Evolutionary conservation across 73 alveolate genomes (phyloP).

Genomic region (Breviolum minutum): DNA sequence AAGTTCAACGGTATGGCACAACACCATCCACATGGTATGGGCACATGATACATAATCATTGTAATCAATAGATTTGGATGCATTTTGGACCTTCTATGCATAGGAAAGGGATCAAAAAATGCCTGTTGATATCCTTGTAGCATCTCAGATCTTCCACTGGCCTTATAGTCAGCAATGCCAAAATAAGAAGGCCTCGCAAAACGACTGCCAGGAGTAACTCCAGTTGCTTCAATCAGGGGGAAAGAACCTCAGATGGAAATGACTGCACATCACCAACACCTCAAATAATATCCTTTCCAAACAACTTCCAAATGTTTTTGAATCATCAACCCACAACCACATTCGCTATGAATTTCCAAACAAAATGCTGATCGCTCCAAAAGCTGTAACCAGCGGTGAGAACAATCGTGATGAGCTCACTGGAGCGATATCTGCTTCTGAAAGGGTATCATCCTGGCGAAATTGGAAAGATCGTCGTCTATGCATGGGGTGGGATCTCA

Average conservation of each 20-base stretch:
- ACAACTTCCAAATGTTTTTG: background rate
- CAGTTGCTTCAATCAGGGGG: slow-evolving; percentile 50
- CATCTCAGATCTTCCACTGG: background rate
- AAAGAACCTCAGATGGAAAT: slow-evolving; percentile 24
- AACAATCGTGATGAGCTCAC: background rate
- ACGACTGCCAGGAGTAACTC: slow-evolving; percentile 81
- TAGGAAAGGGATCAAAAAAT: no score
- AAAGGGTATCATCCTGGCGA: slow-evolving; percentile 2
- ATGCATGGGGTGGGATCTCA: no score
- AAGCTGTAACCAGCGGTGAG: slow-evolving; percentile 40
- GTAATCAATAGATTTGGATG: no score
- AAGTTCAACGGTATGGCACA: no score
- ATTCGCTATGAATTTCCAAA: background rate
- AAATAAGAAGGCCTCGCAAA: slow-evolving; percentile 71
- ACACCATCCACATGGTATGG: no score
- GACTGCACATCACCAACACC: background rate
- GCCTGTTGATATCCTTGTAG: background rate
- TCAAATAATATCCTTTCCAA: background rate
- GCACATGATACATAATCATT: no score
- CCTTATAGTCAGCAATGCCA: slow-evolving; percentile 78
- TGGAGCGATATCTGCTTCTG: slow-evolving; percentile 64
- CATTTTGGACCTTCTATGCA: no score
- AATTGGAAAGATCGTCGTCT: no score
- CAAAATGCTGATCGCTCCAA: slow-evolving; percentile 6
- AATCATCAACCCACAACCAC: background rate